Evolutionary conservation across 2,329 filamentous ascomycete genomes (phyloP).

Genomic region (Ascochyta rabiei): DNA sequence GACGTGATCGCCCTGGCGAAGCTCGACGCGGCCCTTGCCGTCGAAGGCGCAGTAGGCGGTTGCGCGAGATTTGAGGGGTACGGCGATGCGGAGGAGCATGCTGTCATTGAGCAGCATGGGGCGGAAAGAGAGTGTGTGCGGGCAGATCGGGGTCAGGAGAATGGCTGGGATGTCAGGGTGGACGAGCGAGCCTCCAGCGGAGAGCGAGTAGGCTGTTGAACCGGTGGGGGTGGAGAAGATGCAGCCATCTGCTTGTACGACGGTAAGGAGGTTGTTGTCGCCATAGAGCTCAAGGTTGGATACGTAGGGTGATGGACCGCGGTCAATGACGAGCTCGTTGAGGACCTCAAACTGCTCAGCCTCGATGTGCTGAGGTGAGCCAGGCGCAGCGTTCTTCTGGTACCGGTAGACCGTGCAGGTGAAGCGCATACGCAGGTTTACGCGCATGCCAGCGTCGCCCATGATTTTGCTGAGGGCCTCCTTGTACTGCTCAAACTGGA

Average conservation of each 20-base stretch:
- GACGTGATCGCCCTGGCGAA: constrained; percentile 91
- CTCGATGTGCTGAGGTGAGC: constrained; percentile 73
- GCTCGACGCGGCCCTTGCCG: constrained; percentile 92
- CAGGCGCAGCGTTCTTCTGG: constrained; percentile 48
- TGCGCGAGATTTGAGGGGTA: constrained; percentile 83
- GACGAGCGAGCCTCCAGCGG: constrained; percentile 91
- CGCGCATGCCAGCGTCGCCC: constrained; percentile 94
- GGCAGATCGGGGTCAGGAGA: constrained; percentile 94
- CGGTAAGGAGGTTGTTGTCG: constrained; percentile 91
- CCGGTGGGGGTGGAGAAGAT: constrained; percentile 97
- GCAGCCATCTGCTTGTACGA: constrained; percentile 95
- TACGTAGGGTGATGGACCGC: constrained; percentile 94
- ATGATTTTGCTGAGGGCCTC: constrained; percentile 86
- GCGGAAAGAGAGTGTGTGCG: constrained; percentile 93
- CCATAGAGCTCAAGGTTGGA: constrained; percentile 96
- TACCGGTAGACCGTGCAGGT: constrained; percentile 95
- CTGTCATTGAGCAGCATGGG: constrained; percentile 98
- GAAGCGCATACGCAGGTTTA: constrained; percentile 97
- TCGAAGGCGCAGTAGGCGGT: constrained; percentile 98
- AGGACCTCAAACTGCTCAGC: constrained; percentile 97
- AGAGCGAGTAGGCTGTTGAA: constrained; percentile 90
- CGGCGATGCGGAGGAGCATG: constrained; percentile 85
- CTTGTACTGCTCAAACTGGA: constrained; percentile 87
- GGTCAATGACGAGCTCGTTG: constrained; percentile 97
- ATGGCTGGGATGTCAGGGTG: constrained; percentile 97